Conservation (phyloP, 257 asterid genomes). For the Nicotiana otophora region DNA sequence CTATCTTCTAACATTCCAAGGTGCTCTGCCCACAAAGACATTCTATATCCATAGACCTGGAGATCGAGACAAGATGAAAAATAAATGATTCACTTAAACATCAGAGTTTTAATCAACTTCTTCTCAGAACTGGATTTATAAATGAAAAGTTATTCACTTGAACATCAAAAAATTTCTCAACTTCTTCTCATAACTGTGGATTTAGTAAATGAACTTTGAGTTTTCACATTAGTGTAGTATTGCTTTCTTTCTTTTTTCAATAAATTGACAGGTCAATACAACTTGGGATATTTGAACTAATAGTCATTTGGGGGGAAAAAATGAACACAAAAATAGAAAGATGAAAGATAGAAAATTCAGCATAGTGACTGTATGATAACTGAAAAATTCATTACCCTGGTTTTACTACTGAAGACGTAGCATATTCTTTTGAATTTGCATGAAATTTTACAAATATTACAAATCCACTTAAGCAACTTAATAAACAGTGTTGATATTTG, state of each 20-base stretch:
- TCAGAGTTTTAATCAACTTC: background rate
- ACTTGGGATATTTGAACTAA: background rate
- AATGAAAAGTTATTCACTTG: background rate
- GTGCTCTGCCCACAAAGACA: constrained; percentile 91
- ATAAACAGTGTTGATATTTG: background rate
- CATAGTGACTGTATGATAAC: background rate
- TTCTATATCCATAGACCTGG: constrained; percentile 79
- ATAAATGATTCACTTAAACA: background rate
- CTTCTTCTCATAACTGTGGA: background rate
- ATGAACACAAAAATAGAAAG: background rate
- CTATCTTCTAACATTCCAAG: constrained; percentile 48
- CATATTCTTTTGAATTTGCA: background rate
- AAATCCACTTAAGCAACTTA: background rate
- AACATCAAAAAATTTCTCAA: background rate
- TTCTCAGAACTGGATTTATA: background rate
- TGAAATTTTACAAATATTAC: background rate
- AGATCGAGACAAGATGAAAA: background rate
- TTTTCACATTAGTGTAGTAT: background rate
- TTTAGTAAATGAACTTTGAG: background rate
- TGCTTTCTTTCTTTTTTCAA: background rate
- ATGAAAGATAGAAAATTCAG: background rate
- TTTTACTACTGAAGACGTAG: background rate
- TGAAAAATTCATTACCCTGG: background rate
- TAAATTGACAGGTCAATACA: background rate
- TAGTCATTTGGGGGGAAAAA: background rate